These are phyloP conservation scores for Dicorynia guianensis DNA, from an alignment of 306 rosid genomes.

Conservation along the genomic window DNA sequence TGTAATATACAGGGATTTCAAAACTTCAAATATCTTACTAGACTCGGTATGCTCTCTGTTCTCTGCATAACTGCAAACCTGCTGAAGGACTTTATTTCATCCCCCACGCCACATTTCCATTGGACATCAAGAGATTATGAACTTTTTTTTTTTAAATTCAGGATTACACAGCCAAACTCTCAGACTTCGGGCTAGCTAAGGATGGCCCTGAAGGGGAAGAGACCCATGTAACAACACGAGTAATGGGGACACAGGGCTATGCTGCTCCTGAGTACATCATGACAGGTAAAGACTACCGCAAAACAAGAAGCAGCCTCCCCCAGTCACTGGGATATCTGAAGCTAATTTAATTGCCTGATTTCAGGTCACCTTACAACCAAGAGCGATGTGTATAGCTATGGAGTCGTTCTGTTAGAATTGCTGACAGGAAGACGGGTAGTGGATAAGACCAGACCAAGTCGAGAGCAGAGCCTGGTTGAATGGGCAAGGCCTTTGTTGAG, in stretches of 20 bases:
- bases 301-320: background rate
- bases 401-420: conserved; percentile 83
- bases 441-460: conserved; percentile 50
- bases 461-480: conserved; percentile 67
- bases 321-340: background rate
- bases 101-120: background rate
- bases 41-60: conserved; percentile 64
- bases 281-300: conserved; percentile 50
- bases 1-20: conserved; percentile 86
- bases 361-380: conserved; percentile 79
- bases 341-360: conserved; percentile 16
- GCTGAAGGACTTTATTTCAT: conserved; percentile 1
- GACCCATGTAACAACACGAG: conserved; percentile 60
- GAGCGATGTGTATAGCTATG: conserved; percentile 89
- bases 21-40: conserved; percentile 78
- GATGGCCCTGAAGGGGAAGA: conserved; percentile 84
- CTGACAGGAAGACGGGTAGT: conserved; percentile 76
- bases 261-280: conserved; percentile 86
- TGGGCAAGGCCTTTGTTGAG: conserved; percentile 81
- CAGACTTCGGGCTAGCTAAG: conserved; percentile 83
- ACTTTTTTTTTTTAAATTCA: conserved; percentile 21
- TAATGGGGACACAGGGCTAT: conserved; percentile 86
- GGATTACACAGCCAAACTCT: conserved; percentile 77
- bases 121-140: background rate
- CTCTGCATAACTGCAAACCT: background rate